phyloP scores from a whole-genome alignment of 2,329 filamentous ascomycete species.

The Nigrograna mackinnonii region DNA sequence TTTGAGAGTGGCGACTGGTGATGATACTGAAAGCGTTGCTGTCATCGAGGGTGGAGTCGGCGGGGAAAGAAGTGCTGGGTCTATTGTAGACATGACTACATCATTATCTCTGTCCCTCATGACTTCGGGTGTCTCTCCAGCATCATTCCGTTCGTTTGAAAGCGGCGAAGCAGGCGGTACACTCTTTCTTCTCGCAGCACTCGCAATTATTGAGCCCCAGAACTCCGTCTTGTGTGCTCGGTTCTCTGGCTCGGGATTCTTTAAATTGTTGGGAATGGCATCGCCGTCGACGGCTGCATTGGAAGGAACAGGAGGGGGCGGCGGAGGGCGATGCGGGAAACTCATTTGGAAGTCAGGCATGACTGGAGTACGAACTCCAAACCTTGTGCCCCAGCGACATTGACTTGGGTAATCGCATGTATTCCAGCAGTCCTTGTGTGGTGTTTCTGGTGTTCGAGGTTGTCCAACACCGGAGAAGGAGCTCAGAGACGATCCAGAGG shows the following conservation, averaged over 20 bases:
- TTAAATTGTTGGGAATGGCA: not conserved
- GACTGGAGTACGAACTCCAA: slow-evolving; percentile 30
- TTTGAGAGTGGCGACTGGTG: slow-evolving; percentile 7
- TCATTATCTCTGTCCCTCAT: slow-evolving; percentile 9
- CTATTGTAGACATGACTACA: slow-evolving; percentile 4
- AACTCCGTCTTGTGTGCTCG: slow-evolving; percentile 20
- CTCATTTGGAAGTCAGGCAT: slow-evolving; percentile 4
- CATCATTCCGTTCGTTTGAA: slow-evolving; percentile 3
- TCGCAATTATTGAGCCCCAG: slow-evolving; percentile 28
- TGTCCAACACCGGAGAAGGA: slow-evolving; percentile 1
- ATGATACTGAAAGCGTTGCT: not conserved
- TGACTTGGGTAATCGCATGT: slow-evolving; percentile 51
- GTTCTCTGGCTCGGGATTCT: not conserved
- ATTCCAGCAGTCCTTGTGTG: slow-evolving; percentile 50
- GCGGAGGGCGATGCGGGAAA: not conserved
- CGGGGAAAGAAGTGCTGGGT: slow-evolving; percentile 5
- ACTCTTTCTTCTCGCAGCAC: slow-evolving; percentile 26
- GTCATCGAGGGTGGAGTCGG: not conserved
- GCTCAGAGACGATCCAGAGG: slow-evolving; percentile 7
- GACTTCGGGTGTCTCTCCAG: too few relatives aligned
- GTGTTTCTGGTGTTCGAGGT: slow-evolving; percentile 1
- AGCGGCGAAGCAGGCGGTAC: slow-evolving; percentile 18
- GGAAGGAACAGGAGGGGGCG: slow-evolving; percentile 4
- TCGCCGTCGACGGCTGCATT: not conserved
- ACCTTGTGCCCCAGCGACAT: slow-evolving; percentile 43